Conservation (phyloP, 192 early-diverging fungal genomes). For the Linnemannia elongata region DNA sequence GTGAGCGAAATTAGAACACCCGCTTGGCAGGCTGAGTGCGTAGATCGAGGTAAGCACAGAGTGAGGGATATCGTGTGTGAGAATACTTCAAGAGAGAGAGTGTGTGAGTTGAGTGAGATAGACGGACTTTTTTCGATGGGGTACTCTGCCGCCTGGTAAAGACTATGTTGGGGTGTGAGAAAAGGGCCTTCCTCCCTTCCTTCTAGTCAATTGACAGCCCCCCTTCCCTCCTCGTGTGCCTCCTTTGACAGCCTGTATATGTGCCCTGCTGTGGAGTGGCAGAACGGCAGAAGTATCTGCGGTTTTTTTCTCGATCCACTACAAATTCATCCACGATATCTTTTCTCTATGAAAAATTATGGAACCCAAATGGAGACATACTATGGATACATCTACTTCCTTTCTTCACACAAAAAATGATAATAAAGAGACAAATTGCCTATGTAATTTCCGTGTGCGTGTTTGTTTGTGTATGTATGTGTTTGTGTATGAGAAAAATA, state of each 20-base stretch:
- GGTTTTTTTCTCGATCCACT: background rate
- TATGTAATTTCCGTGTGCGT: background rate
- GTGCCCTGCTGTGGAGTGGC: background rate
- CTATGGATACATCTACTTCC: background rate
- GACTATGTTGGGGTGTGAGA: constrained; percentile 8
- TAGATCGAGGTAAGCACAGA: background rate
- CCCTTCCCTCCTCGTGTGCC: background rate
- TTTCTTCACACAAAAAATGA: no score
- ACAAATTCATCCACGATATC: background rate
- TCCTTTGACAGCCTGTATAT: no score
- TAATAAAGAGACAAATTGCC: background rate
- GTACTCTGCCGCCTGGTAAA: background rate
- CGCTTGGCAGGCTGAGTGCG: background rate
- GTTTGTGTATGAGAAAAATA: background rate
- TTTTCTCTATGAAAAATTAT: background rate
- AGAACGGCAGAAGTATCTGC: background rate
- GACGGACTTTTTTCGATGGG: constrained; percentile 7
- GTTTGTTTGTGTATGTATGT: background rate
- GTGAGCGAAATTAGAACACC: constrained; percentile 9
- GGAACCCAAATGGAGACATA: background rate
- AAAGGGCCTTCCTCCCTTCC: background rate
- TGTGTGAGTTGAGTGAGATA: no score
- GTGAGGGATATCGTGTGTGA: background rate
- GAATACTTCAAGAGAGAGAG: background rate
- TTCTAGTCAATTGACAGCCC: background rate